These are phyloP conservation scores for Manihot esculenta DNA, from an alignment of 441 rosid genomes.

Conservation along the genomic window DNA sequence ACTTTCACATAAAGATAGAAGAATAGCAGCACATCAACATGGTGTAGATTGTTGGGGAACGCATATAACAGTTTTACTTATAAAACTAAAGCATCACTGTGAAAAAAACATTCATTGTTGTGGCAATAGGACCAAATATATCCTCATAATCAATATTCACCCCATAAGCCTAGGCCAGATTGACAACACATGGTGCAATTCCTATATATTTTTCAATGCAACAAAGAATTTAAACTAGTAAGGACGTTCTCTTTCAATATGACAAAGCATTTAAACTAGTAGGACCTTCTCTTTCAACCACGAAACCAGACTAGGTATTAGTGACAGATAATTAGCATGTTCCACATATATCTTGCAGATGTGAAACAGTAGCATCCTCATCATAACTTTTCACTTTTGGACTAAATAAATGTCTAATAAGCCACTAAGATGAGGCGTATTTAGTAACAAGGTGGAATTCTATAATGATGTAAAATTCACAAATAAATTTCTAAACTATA, in stretches of 20 bases:
- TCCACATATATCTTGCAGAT: not conserved
- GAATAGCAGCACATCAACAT: not conserved
- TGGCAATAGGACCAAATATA: not conserved
- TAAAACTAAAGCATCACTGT: too few species aligned
- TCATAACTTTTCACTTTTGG: not conserved
- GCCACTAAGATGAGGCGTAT: not conserved
- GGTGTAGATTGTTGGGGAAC: not conserved
- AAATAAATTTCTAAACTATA: not conserved
- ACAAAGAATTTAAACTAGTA: too few species aligned
- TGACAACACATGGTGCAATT: not conserved
- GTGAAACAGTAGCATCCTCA: not conserved
- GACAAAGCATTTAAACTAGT: not conserved
- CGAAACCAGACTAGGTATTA: not conserved
- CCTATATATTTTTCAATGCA: too few species aligned
- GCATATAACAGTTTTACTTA: not conserved
- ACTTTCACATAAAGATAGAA: not conserved
- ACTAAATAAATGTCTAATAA: not conserved
- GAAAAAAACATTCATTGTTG: not conserved
- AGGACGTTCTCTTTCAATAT: too few species aligned
- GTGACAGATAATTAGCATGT: not conserved
- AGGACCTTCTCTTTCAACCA: not conserved
- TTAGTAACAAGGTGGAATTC: slow-evolving; percentile 1
- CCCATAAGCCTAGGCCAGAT: not conserved
- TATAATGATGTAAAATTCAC: not conserved
- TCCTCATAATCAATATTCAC: not conserved